Percentiles rank a stretch among this genome's conserved stretches.
Conservation (phyloP, 2,329 filamentous ascomycete genomes). For the Epichloe gansuensis region DNA sequence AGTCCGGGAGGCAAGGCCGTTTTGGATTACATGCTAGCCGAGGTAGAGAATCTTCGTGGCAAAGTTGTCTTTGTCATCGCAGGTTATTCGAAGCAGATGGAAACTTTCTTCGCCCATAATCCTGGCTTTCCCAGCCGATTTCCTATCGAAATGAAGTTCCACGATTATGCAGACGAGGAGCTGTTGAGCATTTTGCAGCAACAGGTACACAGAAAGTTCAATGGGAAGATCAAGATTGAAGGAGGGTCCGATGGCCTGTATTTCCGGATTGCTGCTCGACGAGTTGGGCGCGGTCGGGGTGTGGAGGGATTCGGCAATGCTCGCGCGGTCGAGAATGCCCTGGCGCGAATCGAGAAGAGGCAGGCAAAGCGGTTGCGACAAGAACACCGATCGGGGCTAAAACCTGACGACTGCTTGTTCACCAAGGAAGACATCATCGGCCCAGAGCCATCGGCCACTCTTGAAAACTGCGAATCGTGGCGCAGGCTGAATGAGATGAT, state of each 20-base stretch:
- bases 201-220: constrained; percentile 42
- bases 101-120: constrained; percentile 64
- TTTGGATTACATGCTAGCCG: constrained; percentile 58
- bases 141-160: constrained; percentile 51
- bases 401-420: constrained; percentile 45
- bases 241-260: constrained; percentile 48
- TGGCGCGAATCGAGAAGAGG: constrained; percentile 39
- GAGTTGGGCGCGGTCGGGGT: constrained; percentile 50
- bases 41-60: constrained; percentile 59
- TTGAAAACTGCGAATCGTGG: constrained; percentile 45
- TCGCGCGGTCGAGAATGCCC: constrained; percentile 50
- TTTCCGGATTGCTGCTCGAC: constrained; percentile 46
- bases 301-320: constrained; percentile 64
- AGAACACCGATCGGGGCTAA: constrained; percentile 22
- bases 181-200: constrained; percentile 47
- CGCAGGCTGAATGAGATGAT: constrained; percentile 42
- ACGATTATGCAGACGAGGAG: constrained; percentile 56
- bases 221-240: constrained; percentile 44
- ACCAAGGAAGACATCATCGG: constrained; percentile 61
- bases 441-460: constrained; percentile 44
- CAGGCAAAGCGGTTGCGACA: constrained; percentile 38
- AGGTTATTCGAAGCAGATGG: constrained; percentile 65
- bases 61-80: constrained; percentile 62
- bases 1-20: constrained; percentile 47
- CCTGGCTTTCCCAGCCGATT: constrained; percentile 59